Percentiles rank a stretch among this genome's conserved stretches.
Evolutionary conservation across 106 monocot species (phyloP).

Genomic region (Allium sativum): DNA sequence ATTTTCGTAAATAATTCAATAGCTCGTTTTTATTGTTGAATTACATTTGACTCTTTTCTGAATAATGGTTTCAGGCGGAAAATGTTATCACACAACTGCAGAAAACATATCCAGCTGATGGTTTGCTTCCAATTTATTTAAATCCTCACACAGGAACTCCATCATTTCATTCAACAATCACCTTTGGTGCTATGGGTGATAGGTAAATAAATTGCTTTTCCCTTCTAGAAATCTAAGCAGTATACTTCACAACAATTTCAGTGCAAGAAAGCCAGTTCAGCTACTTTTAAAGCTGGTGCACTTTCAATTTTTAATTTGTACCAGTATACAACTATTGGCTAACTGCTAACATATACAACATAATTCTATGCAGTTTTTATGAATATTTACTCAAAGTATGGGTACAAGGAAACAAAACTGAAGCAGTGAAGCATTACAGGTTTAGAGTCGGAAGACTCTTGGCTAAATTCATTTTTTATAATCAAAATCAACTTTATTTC

Average conservation of each 20-base stretch:
- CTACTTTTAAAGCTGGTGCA: neutral
- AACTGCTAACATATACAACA: neutral
- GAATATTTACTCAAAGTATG: slow-evolving; percentile 94
- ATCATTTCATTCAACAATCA: slow-evolving; percentile 44
- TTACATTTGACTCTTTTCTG: neutral
- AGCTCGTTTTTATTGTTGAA: no score
- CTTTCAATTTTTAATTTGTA: neutral
- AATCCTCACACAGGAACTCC: slow-evolving; percentile 50
- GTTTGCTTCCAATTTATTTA: slow-evolving; percentile 61
- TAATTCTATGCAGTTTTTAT: slow-evolving; percentile 70
- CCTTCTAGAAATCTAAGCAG: neutral
- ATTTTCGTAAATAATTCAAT: no score
- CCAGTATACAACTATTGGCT: neutral
- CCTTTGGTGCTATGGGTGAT: slow-evolving; percentile 86
- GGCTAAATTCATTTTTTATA: neutral
- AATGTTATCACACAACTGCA: slow-evolving; percentile 50
- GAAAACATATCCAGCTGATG: slow-evolving; percentile 55
- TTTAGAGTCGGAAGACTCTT: slow-evolving; percentile 2
- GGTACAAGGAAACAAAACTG: slow-evolving; percentile 96
- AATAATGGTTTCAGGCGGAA: slow-evolving; percentile 32
- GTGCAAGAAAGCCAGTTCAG: neutral
- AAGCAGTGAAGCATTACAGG: slow-evolving; percentile 88
- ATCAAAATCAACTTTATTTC: neutral
- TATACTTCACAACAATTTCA: neutral
- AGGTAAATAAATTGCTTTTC: slow-evolving; percentile 25